phyloP scores from a whole-genome alignment of 2,329 filamentous ascomycete genomes.

The Bipolaris victoriae region DNA sequence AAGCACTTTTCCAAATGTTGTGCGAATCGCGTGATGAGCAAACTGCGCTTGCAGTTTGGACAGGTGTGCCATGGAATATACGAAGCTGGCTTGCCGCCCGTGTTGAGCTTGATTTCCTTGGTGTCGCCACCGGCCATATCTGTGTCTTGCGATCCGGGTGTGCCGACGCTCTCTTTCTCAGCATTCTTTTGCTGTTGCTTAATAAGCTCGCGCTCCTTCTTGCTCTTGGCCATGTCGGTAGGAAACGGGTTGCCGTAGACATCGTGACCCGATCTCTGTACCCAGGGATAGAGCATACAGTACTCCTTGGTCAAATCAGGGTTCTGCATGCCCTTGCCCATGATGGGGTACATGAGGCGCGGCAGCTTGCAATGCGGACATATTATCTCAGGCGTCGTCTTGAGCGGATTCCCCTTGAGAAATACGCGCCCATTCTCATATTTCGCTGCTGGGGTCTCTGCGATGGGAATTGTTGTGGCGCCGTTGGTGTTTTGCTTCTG shows the following conservation, averaged over 20 bases:
- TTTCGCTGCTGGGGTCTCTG: conserved; percentile 68
- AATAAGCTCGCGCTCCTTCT: conserved; percentile 69
- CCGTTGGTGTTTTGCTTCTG: conserved; percentile 44
- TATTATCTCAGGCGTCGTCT: conserved; percentile 72
- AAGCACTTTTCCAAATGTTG: conserved; percentile 68
- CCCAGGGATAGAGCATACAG: conserved; percentile 80
- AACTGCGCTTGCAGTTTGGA: conserved; percentile 65
- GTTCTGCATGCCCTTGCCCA: conserved; percentile 71
- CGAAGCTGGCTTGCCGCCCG: conserved; percentile 53
- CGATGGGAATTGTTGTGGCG: conserved; percentile 57
- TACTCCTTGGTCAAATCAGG: conserved; percentile 66
- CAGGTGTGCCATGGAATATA: conserved; percentile 63
- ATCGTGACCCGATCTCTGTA: conserved; percentile 76
- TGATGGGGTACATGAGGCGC: conserved; percentile 73
- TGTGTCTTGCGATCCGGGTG: conserved; percentile 54
- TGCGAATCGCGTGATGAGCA: conserved; percentile 66
- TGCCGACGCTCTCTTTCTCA: conserved; percentile 53
- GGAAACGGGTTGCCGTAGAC: conserved; percentile 85
- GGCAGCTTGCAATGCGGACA: conserved; percentile 78
- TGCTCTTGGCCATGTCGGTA: conserved; percentile 74
- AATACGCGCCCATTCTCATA: conserved; percentile 73
- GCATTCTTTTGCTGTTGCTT: conserved; percentile 51
- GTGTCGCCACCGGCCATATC: conserved; percentile 44
- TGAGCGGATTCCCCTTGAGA: conserved; percentile 74
- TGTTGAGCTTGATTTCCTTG: conserved; percentile 56